Evolutionary conservation across 1,284 basidiomycete genomes (phyloP).

Genomic region (Apiotrichum veenhuisii): DNA sequence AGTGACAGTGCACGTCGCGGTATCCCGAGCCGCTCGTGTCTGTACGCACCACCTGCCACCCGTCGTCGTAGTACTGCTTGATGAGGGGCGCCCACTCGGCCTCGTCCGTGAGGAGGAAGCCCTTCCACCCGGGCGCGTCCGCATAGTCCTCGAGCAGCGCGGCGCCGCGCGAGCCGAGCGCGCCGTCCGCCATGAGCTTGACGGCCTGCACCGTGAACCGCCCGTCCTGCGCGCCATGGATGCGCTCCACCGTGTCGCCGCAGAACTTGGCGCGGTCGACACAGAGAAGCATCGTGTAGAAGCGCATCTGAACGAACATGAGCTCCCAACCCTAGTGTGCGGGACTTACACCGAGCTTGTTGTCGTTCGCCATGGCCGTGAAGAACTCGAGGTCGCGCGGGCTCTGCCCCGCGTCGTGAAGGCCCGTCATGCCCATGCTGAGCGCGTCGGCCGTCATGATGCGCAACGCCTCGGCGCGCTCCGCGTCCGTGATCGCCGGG

Average conservation of each 20-base stretch:
- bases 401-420: slow-evolving; percentile 71
- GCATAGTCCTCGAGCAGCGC: slow-evolving; percentile 80
- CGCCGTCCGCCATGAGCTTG: slow-evolving; percentile 75
- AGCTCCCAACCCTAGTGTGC: background rate
- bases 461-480: slow-evolving; percentile 62
- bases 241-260: slow-evolving; percentile 60
- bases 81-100: slow-evolving; percentile 58
- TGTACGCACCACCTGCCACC: slow-evolving; percentile 15
- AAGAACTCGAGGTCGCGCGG: slow-evolving; percentile 62
- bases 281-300: slow-evolving; percentile 66
- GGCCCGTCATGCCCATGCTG: slow-evolving; percentile 68
- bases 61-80: slow-evolving; percentile 59
- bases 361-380: slow-evolving; percentile 62
- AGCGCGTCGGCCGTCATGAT: slow-evolving; percentile 65
- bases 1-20: background rate
- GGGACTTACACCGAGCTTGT: slow-evolving; percentile 60
- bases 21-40: too few species aligned
- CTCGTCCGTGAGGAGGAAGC: slow-evolving; percentile 63
- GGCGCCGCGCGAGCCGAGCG: slow-evolving; percentile 86
- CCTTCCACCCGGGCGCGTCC: slow-evolving; percentile 66
- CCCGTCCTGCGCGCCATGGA: slow-evolving; percentile 51
- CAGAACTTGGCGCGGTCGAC: slow-evolving; percentile 61
- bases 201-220: slow-evolving; percentile 69
- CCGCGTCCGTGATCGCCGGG: slow-evolving; percentile 61
- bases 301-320: slow-evolving; percentile 56